Conservation (phyloP, 2,329 filamentous ascomycete species). For the Colletotrichum siamense region DNA sequence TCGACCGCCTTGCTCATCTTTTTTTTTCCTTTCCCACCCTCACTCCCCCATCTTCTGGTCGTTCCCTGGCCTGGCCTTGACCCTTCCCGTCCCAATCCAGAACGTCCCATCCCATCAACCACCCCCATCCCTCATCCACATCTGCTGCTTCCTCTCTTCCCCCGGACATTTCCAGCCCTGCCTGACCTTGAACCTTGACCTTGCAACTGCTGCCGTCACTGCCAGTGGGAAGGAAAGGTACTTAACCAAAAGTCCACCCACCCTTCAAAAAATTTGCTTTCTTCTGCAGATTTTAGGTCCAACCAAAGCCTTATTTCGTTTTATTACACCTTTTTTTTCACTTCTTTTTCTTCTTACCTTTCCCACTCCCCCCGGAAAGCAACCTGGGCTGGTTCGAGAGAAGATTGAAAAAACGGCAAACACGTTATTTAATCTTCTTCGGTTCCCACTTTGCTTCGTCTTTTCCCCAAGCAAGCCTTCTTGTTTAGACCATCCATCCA, state of each 20-base stretch:
- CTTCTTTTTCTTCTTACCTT: not conserved
- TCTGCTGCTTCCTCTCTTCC: not conserved
- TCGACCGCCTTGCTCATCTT: not conserved
- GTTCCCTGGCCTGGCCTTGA: not conserved
- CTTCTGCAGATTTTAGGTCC: conserved; percentile 15
- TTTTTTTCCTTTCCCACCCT: not conserved
- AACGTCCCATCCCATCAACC: not conserved
- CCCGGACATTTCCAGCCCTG: conserved; percentile 2
- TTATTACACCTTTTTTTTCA: not conserved
- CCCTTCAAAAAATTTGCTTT: not conserved
- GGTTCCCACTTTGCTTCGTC: not conserved
- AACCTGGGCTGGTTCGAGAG: conserved; percentile 4
- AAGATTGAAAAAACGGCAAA: not conserved
- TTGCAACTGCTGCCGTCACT: not conserved
- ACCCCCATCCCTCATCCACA: not conserved
- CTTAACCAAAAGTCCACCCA: conserved; percentile 24
- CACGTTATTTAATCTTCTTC: conserved; percentile 3
- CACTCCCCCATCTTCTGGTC: not conserved
- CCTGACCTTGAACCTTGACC: not conserved
- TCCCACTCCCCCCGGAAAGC: not conserved
- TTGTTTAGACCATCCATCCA: not conserved
- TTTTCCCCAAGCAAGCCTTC: not conserved
- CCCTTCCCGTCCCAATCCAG: not conserved
- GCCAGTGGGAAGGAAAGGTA: not conserved
- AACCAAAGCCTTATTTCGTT: not conserved